Evolutionary conservation across 2,329 filamentous ascomycete genomes (phyloP), one percentile per base, ranked within the genome.

Genomic region (Apiospora arundinis): DNA sequence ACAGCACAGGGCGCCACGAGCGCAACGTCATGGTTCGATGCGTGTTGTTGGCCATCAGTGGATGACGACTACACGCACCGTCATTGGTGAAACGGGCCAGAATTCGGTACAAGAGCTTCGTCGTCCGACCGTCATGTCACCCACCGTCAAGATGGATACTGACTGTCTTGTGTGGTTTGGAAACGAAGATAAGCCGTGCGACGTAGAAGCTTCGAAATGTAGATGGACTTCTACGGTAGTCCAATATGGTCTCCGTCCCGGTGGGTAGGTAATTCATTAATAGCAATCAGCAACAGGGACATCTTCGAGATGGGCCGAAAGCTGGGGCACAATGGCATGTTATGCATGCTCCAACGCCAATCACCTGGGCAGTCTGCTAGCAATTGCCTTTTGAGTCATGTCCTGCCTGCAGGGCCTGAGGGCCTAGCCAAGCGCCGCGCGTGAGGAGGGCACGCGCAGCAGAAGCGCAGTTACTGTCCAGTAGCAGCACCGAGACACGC

Each of bases 21-120:
- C 32, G 28, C 32, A 63, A 63, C 56, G 56, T 40, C 56, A 63
- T 63, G 56, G 56, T 40, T 63, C 21, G 56, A 63, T 63, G 40
- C 18, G 32, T 40, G 32, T 63, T n/a, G 32, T 37, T 37, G 52
- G 40, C 40, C 32, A 37, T 60, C 52, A 37, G 28, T 32, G 52
- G 28, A 8, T 28, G 18, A 8, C 28, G 18, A 60, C 18, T 32
- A 9, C 11, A 28, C 52, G 28, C 28, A 32, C 49, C 14, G 1
- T 56, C 25, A 21, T 56, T 56, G 49, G 25, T 32, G 25, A 32
- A 56, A 32, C 49, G 25, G 25, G 16, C 18, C 25, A 32, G 28
- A 37, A 60, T 16, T 60, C 32, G 52, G 18, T 25, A 42, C 40
- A 42, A 32, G 25, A 32, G 49, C 6, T 9, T 56, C 23, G 14